Evolutionary conservation across 345 rosid genomes (phyloP), one percentile per base, ranked within the genome.

Genomic region (Populus simonii): DNA sequence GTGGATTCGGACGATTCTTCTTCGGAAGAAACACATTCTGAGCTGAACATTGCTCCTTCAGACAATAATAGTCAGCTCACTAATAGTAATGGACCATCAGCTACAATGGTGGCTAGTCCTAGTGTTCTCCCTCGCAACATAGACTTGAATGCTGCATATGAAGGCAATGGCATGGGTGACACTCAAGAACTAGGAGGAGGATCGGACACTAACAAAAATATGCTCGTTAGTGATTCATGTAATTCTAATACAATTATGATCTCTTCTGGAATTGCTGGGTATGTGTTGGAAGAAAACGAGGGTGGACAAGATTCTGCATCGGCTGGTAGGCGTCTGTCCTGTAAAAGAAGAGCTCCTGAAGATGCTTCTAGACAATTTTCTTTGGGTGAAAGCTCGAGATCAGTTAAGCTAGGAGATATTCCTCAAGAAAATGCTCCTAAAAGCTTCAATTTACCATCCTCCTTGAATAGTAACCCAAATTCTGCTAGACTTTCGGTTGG

Each of bases 311-410:
- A 63, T 27, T 7, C 3, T 8, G 3, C 68, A 6, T 25, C 67
- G 9, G 59, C 63, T 55, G 65, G 62, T 27, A 68, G 47, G 23
- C 78, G 66, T 16, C 27, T 73, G 6, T 29, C 80, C 33, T 61
- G 80, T 57, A 83, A 79, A 76, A 79, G 85, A 73, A 79, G 68
- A 68, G 43, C 49, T 16, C 78, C 83, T 43, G 80, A 73, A 63
- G 71, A 12, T 36, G 53, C 20, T 59, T n/a, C 53, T 6, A 17
- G 57, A 38, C 65, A 51, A 72, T 49, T 72, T 33, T 63, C 18
- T 29, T 0, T 49, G 23, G 82, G 72, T n/a, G 71, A 51, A 25
- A 49, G 65, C 68, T 83, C 78, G 18, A 72, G 53, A 38, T 70
- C 73, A n/a, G 49, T 20, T n/a, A 72, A 71, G 16, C 73, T 31